A percentile compares a stretch with the other conserved stretches of the same genome.
Conservation (phyloP, 2,329 filamentous ascomycete species). For the Fusarium napiforme region DNA sequence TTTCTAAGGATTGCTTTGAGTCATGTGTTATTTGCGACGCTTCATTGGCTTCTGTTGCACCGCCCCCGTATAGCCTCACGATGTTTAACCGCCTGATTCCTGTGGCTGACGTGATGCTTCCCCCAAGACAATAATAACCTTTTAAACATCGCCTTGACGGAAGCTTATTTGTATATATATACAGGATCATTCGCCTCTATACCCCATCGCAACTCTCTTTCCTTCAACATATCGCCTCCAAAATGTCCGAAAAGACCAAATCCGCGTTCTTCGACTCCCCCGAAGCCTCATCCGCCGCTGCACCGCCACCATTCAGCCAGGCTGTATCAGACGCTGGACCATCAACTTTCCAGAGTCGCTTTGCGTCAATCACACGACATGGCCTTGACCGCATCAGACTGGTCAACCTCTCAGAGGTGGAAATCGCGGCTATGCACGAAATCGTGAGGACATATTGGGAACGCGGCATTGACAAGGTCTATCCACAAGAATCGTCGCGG, state of each 20-base stretch:
- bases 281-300: neutral
- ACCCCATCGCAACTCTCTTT: fast-evolving
- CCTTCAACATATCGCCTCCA: fast-evolving
- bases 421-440: conserved; percentile 7
- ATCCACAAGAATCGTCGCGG: neutral
- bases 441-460: conserved; percentile 5
- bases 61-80: conserved; percentile 5
- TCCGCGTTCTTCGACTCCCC: neutral
- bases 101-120: conserved; percentile 10
- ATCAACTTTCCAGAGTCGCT: neutral
- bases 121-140: neutral
- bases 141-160: neutral
- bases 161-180: neutral
- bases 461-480: conserved; percentile 8
- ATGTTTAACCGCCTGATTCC: neutral
- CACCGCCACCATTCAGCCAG: conserved; percentile 2
- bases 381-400: conserved; percentile 8
- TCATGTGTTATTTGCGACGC: no score
- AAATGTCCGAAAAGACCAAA: conserved; percentile 2
- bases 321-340: neutral
- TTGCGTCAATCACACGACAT: conserved; percentile 6
- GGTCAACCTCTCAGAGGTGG: conserved; percentile 10
- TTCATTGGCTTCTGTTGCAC: neutral
- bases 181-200: fast-evolving
- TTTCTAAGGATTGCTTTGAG: no score